Evolutionary conservation across 805 yeast genomes (phyloP), one percentile per base, ranked within the genome.

Genomic region (Saccharomycopsis selenospora): DNA sequence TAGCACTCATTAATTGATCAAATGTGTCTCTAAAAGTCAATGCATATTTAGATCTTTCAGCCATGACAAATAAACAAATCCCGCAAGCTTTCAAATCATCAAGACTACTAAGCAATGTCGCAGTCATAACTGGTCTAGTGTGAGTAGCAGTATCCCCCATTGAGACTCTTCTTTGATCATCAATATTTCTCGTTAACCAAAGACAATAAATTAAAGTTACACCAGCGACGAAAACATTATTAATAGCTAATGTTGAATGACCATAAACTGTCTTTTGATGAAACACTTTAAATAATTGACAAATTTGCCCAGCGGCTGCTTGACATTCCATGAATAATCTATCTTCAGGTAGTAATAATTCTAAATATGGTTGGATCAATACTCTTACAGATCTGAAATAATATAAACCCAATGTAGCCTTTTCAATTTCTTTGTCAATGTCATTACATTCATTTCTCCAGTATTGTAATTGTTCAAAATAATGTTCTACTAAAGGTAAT

Each of bases 251-350:
- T 0, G 82, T 79, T 0, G 85, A 77, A 57, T 78, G 83, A 2
- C 85, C 85, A 47, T 68, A 67, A 1, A 75, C 76, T 0, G 84
- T 77, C 55, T 73, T 76, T 57, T 79, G 80, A 61, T 78, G 83
- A 59, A 77, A 79, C 11, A 75, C 78, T 54, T 79, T 77, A 59
- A 79, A 77, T 23, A 79, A 66, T 55, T 77, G 83, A 57, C 85
- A 79, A 36, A 80, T 76, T 59, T 79, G 82, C 24, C 85, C 86
- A 1, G 85, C 84, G 22, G 84, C 85, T 2, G 82, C 81, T 58
- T 80, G 85, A 60, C 86, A 80, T 60, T 80, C 84, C 46, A 73
- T 68, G 59, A 80, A 79, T 26, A 80, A 62, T 42, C 75, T 67
- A 59, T 78, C 80, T 56, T 74, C 76, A 3, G 85, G 85, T 50